Percentiles rank a stretch among this genome's conserved stretches.
Conservation (phyloP, 148 eudicot species). For the Tetragonia tetragonoides region DNA sequence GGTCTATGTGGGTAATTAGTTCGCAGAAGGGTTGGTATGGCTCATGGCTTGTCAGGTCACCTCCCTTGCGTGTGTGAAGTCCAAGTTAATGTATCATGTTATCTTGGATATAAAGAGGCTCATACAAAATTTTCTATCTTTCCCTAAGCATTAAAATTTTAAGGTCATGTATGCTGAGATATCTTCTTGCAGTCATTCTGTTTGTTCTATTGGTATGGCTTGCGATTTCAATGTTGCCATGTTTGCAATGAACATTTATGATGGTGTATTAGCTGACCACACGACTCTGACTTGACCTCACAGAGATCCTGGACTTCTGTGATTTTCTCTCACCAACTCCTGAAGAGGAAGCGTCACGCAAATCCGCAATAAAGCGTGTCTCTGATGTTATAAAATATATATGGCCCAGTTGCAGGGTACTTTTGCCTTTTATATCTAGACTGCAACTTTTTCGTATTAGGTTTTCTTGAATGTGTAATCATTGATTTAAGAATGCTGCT, state of each 20-base stretch:
- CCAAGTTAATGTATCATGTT: not conserved
- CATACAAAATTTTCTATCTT: no score
- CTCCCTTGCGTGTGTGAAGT: not conserved
- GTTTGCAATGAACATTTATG: not conserved
- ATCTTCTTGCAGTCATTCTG: not conserved
- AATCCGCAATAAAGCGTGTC: conserved; percentile 67
- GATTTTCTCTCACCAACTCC: conserved; percentile 89
- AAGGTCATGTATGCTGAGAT: not conserved
- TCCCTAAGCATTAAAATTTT: not conserved
- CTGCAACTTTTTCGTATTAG: not conserved
- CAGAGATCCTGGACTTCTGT: conserved; percentile 96
- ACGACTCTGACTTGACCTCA: conserved; percentile 10
- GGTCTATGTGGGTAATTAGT: not conserved
- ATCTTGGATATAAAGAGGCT: not conserved
- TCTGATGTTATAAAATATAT: conserved; percentile 76
- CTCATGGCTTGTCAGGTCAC: not conserved
- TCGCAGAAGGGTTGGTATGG: no score
- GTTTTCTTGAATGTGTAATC: not conserved
- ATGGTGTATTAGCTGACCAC: conserved; percentile 13
- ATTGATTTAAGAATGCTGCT: conserved; percentile 4
- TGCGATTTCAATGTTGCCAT: not conserved
- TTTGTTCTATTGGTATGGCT: not conserved
- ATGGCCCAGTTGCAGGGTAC: conserved; percentile 87
- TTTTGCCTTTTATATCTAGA: not conserved
- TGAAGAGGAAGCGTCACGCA: conserved; percentile 71